These are phyloP conservation scores for Pinus taeda DNA, from an alignment of 75 land plant species.

Conservation along the genomic window DNA sequence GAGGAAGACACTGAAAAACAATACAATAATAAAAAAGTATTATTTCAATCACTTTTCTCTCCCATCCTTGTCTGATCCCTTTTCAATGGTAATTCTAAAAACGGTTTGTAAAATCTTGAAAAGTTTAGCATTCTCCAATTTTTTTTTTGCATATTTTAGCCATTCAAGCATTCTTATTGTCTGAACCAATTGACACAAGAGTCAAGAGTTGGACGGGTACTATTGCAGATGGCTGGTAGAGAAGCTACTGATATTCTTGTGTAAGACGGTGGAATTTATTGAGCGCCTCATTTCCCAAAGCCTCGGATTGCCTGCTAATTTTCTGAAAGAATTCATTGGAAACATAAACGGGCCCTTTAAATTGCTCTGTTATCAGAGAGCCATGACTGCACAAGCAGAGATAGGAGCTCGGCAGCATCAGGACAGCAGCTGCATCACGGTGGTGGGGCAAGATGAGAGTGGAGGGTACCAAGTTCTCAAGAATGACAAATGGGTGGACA, in stretches of 20 bases:
- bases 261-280: slow-evolving; percentile 10
- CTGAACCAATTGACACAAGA: too few species aligned
- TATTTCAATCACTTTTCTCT: too few species aligned
- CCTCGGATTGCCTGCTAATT: slow-evolving; percentile 17
- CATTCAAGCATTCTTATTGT: too few species aligned
- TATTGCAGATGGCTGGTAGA: not conserved
- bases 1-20: too few species aligned
- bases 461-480: slow-evolving; percentile 56
- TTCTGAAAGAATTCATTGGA: slow-evolving; percentile 15
- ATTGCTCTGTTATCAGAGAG: slow-evolving; percentile 23
- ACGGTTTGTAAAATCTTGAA: too few species aligned
- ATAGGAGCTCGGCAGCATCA: slow-evolving; percentile 38
- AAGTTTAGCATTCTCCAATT: too few species aligned
- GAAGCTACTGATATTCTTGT: slow-evolving; percentile 4
- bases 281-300: slow-evolving; percentile 21
- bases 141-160: too few species aligned
- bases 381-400: not conserved
- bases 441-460: slow-evolving; percentile 46
- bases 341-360: slow-evolving; percentile 19
- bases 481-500: slow-evolving; percentile 44
- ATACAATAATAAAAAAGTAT: too few species aligned
- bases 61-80: too few species aligned
- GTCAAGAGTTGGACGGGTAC: too few species aligned
- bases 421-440: slow-evolving; percentile 39
- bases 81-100: too few species aligned